Percentiles rank a stretch among this genome's conserved stretches.
These are phyloP conservation scores for Kokia cookei DNA, from an alignment of 441 rosid species.

Conservation along the genomic window DNA sequence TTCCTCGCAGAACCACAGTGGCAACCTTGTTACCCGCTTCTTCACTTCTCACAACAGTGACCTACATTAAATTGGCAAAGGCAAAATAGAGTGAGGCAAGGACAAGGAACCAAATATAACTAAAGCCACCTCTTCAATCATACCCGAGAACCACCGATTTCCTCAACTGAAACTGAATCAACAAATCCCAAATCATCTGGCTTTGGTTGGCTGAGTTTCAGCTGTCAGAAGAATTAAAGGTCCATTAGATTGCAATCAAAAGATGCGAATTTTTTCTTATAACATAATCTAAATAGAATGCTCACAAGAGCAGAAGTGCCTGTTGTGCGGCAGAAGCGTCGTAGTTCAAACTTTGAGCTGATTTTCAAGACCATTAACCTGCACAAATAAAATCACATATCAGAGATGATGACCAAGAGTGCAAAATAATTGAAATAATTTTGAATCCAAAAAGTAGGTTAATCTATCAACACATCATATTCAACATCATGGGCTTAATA, in stretches of 20 bases:
- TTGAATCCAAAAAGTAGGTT: background rate
- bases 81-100: background rate
- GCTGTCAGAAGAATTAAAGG: constrained; percentile 34
- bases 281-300: background rate
- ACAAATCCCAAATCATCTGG: constrained; percentile 88
- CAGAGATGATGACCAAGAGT: background rate
- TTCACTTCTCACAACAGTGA: constrained; percentile 83
- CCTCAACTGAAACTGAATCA: constrained; percentile 89
- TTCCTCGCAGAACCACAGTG: constrained; percentile 92
- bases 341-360: constrained; percentile 95
- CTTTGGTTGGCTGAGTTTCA: constrained; percentile 85
- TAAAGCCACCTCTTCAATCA: constrained; percentile 19
- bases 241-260: constrained; percentile 8
- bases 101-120: constrained; percentile 7
- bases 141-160: constrained; percentile 97
- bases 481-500: background rate
- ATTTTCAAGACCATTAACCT: constrained; percentile 97
- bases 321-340: constrained; percentile 94
- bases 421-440: background rate
- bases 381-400: constrained; percentile 16
- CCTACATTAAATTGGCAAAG: constrained; percentile 34
- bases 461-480: background rate
- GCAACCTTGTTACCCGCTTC: constrained; percentile 89
- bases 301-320: constrained; percentile 88
- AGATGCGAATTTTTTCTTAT: background rate